Evolutionary conservation across 805 yeast species (phyloP).

Genomic region (Candida palmyrensis): DNA sequence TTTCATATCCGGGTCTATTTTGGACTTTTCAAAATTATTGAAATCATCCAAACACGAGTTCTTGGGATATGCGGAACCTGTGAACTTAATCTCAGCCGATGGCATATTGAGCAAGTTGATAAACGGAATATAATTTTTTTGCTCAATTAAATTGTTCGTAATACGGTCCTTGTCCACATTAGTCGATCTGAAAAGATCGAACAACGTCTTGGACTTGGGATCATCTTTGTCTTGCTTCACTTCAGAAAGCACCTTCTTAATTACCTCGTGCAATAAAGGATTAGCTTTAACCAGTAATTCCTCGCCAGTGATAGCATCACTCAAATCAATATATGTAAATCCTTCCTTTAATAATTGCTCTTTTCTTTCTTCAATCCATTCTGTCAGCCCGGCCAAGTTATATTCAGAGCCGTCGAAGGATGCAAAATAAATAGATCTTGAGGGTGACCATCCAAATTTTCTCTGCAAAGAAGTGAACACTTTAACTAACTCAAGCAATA

Average conservation of each 20-base stretch:
- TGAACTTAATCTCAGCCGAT: slow-evolving; percentile 53
- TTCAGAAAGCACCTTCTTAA: slow-evolving; percentile 37
- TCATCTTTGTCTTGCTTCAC: slow-evolving; percentile 12
- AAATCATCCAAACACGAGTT: slow-evolving; percentile 64
- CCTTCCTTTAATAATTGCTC: slow-evolving; percentile 55
- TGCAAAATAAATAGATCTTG: slow-evolving; percentile 74
- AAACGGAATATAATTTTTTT: slow-evolving; percentile 68
- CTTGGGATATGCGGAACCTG: slow-evolving; percentile 39
- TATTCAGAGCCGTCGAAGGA: slow-evolving; percentile 82
- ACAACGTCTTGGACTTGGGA: slow-evolving; percentile 12
- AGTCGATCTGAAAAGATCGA: slow-evolving; percentile 21
- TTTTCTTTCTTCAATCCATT: slow-evolving; percentile 58
- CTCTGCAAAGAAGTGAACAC: slow-evolving; percentile 60
- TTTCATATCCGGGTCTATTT: slow-evolving; percentile 52
- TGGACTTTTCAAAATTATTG: slow-evolving; percentile 40
- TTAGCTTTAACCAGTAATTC: slow-evolving; percentile 53
- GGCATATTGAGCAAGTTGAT: slow-evolving; percentile 64
- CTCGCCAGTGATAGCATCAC: slow-evolving; percentile 56
- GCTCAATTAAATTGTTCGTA: slow-evolving; percentile 31
- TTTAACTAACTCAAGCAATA: slow-evolving; percentile 66
- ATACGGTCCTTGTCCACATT: slow-evolving; percentile 18
- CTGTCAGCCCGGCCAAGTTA: slow-evolving; percentile 81
- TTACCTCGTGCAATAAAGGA: slow-evolving; percentile 54
- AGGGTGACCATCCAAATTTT: slow-evolving; percentile 72
- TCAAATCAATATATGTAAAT: slow-evolving; percentile 67